phyloP scores from a whole-genome alignment of 371 early-diverging fungal species.

The Mucor saturninus region DNA sequence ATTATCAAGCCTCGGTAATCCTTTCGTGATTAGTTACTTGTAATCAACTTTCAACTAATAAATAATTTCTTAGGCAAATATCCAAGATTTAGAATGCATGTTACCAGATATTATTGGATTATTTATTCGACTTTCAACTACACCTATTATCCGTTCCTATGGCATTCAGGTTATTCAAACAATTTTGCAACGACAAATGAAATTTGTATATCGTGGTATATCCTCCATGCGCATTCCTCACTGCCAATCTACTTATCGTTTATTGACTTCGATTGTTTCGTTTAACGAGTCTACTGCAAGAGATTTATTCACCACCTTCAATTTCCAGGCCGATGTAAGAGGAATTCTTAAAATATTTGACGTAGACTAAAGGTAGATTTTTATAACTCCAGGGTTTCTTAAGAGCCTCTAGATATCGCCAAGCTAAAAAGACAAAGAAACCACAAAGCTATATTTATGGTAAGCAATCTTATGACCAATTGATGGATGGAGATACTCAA shows the following conservation, averaged over 20 bases:
- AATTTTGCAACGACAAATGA: conserved; percentile 57
- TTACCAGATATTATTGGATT: conserved; percentile 49
- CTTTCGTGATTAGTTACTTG: background rate
- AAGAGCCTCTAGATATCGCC: conserved; percentile 49
- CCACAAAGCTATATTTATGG: conserved; percentile 50
- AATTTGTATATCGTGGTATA: conserved; percentile 89
- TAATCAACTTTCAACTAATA: background rate
- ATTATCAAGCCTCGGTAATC: conserved; percentile 46
- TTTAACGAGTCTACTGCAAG: conserved; percentile 43
- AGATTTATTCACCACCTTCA: conserved; percentile 48
- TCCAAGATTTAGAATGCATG: conserved; percentile 48
- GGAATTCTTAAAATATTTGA: background rate
- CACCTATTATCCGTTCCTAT: conserved; percentile 53
- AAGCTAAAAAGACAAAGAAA: conserved; percentile 45
- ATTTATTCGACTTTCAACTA: conserved; percentile 44
- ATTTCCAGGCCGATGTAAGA: conserved; percentile 52
- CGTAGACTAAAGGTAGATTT: background rate
- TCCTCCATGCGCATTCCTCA: conserved; percentile 64
- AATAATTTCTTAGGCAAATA: conserved; percentile 30
- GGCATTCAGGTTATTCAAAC: conserved; percentile 47
- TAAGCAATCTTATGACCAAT: conserved; percentile 7
- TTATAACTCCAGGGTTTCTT: conserved; percentile 41
- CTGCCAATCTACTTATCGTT: conserved; percentile 43
- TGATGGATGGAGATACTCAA: background rate
- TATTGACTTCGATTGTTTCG: conserved; percentile 45